These are phyloP conservation scores for Echites panduratus DNA, from an alignment of 257 asterid species.

Conservation along the genomic window DNA sequence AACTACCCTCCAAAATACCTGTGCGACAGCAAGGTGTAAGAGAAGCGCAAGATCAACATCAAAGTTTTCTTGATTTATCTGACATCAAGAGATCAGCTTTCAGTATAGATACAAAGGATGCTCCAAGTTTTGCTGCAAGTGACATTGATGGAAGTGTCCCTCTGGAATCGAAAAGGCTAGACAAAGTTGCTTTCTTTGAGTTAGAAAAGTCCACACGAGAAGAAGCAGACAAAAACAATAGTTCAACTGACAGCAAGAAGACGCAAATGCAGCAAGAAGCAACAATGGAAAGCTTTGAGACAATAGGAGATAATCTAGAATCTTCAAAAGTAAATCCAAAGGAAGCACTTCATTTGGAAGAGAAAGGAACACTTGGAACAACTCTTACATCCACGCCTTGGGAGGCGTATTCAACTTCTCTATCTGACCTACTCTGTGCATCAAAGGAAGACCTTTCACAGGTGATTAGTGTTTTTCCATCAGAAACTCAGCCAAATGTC, in stretches of 20 bases:
- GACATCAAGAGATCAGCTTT: constrained; percentile 23
- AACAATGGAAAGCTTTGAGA: constrained; percentile 17
- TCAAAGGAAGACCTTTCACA: constrained; percentile 23
- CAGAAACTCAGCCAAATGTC: constrained; percentile 22
- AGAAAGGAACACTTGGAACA: constrained; percentile 1
- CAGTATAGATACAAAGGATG: constrained; percentile 13
- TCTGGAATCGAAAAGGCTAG: constrained; percentile 13
- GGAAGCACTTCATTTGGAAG: constrained; percentile 9
- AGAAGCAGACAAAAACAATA: constrained; percentile 22
- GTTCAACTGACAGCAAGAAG: constrained; percentile 20
- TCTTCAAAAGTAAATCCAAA: constrained; percentile 18
- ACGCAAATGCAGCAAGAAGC: constrained; percentile 14
- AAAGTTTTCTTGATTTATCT: constrained; percentile 12
- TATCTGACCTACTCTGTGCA: constrained; percentile 28
- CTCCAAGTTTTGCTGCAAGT: constrained; percentile 10
- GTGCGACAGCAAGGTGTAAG: constrained; percentile 14
- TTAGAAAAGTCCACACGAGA: constrained; percentile 20
- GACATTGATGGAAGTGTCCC: constrained; percentile 11
- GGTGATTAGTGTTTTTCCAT: constrained; percentile 7
- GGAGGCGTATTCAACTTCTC: constrained; percentile 21
- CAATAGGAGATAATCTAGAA: constrained; percentile 21
- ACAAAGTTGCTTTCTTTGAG: constrained; percentile 5
- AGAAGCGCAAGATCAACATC: constrained; percentile 18
- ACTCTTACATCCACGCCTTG: not conserved
- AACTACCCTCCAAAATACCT: constrained; percentile 5